Evolutionary conservation across 805 yeast species (phyloP), one percentile per base, ranked within the genome.

Genomic region (Candida parachauliodes): DNA sequence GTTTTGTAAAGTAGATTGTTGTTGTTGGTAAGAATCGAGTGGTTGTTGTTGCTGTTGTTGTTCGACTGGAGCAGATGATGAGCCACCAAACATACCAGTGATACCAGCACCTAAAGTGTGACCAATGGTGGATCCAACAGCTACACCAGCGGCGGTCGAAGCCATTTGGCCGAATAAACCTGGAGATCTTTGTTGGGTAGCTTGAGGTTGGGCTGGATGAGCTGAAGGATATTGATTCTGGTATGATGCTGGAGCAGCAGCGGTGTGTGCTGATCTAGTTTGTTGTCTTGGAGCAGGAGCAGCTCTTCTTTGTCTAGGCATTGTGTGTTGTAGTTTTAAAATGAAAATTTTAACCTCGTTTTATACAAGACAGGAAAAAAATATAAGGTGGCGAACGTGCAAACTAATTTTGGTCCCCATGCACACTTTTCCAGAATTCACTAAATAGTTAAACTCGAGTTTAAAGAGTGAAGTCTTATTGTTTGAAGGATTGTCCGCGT

Each of bases 81-180:
- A 70, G 26, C 86, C 76, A 39, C 95, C 95, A 38, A 95, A 88
- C 76, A 93, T 66, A 35, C 87, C 75, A 35, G 95, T 81, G 52
- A 93, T 70, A 54, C 98, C 98, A 45, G 95, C 95, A 68, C 97
- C 97, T 42, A 91, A 50, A 28, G 97, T 88, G 74, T 93, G 98
- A 45, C 98, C 98, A 39, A 91, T 81, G 44, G 98, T 83, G 36
- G 96, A 87, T 54, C 98, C 98, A 40, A 93, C 97, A 38, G 98
- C 98, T 31, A 93, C 98, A 81, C 98, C 98, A 34, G 98, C 98
- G 39, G 98, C 98, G 34, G 98, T 93, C 33, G 95, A 74, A 27
- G 98, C 98, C 98, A 93, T 93, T 69, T 93, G 95, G 43, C 91
- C 85, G 55, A 91, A 89, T 59, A 91, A 54, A 54, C 98, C 97